Evolutionary conservation across 768 basidiomycete genomes (phyloP).

Genomic region (Amanita muscaria): DNA sequence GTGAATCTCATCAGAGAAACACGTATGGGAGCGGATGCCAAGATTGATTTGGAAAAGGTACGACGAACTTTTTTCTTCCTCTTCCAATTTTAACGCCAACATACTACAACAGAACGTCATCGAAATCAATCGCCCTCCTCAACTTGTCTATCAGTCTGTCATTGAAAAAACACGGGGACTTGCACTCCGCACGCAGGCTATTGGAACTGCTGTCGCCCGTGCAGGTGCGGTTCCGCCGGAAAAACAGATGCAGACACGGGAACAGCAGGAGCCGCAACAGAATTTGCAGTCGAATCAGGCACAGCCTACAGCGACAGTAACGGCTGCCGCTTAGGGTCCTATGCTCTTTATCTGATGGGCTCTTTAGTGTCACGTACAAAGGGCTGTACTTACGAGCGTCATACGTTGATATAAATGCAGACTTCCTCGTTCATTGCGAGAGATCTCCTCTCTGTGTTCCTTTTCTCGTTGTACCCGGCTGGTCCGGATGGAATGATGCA

Average conservation of each 20-base stretch:
- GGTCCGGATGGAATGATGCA: no score
- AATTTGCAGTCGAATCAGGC: background rate
- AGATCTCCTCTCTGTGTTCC: no score
- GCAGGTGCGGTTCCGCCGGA: conserved; percentile 12
- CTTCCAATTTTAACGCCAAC: background rate
- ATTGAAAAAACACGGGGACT: conserved; percentile 94
- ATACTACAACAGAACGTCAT: conserved; percentile 86
- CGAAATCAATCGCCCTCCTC: conserved; percentile 83
- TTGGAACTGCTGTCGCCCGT: conserved; percentile 62
- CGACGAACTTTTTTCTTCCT: conserved; percentile 10
- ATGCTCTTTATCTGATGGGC: no score
- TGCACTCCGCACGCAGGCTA: conserved; percentile 82
- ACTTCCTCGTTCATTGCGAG: no score
- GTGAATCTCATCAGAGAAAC: conserved; percentile 98
- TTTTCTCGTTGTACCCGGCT: no score
- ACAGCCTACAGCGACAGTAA: background rate
- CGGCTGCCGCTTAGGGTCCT: no score
- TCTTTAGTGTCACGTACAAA: no score
- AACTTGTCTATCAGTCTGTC: conserved; percentile 87
- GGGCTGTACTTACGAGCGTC: no score
- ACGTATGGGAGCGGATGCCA: conserved; percentile 92
- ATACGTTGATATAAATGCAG: no score
- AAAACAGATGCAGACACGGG: background rate
- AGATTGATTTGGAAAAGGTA: conserved; percentile 95
- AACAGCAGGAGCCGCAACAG: background rate